Evolutionary conservation across 805 yeast species (phyloP).

Genomic region (Saturnispora kantuleensis): DNA sequence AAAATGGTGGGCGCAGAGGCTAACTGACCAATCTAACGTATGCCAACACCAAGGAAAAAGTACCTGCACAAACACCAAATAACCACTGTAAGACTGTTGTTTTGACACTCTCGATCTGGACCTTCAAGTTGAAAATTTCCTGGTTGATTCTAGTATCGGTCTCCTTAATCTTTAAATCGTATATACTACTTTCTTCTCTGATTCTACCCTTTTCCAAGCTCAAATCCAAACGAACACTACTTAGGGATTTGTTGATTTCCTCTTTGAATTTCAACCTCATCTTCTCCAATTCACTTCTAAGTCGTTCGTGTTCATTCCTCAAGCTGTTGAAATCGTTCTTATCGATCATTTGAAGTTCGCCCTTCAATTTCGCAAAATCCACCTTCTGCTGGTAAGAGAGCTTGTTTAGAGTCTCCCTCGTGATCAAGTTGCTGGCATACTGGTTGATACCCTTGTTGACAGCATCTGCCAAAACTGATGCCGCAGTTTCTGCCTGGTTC

Average conservation of each 20-base stretch:
- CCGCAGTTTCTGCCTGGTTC: constrained; percentile 73
- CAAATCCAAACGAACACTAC: constrained; percentile 83
- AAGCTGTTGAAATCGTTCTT: constrained; percentile 73
- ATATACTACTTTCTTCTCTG: constrained; percentile 86
- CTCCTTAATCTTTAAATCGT: constrained; percentile 88
- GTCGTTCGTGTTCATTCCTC: constrained; percentile 78
- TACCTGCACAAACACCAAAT: constrained; percentile 97
- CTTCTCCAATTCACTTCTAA: constrained; percentile 77
- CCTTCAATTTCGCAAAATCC: constrained; percentile 88
- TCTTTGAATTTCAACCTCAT: constrained; percentile 77
- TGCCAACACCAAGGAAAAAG: constrained; percentile 87
- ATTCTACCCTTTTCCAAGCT: constrained; percentile 92
- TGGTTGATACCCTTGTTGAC: constrained; percentile 72
- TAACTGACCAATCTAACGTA: constrained; percentile 59
- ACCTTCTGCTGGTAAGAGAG: constrained; percentile 93
- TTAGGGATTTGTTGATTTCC: constrained; percentile 82
- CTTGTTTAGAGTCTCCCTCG: constrained; percentile 72
- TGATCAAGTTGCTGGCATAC: constrained; percentile 69
- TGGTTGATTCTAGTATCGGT: constrained; percentile 93
- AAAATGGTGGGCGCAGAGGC: neutral
- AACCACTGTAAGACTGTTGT: constrained; percentile 98
- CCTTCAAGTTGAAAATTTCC: constrained; percentile 88
- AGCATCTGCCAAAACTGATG: constrained; percentile 61
- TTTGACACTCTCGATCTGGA: constrained; percentile 90
- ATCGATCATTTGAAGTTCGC: constrained; percentile 84